Evolutionary conservation across 495 filamentous ascomycete genomes (phyloP).

Genomic region (Symbiotaphrina buchneri): DNA sequence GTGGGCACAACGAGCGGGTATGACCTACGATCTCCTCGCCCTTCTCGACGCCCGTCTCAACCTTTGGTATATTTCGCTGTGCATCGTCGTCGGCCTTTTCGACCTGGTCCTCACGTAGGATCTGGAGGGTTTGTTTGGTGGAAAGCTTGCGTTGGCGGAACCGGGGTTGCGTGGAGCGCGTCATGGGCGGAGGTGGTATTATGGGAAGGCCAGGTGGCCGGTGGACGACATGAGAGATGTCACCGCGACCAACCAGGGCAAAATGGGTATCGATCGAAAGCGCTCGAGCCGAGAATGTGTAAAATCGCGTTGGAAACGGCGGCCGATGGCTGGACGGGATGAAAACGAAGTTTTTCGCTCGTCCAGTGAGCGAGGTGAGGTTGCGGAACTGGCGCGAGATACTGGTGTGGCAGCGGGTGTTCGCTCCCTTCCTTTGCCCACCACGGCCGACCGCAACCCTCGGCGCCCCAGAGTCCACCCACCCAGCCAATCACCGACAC

Average conservation of each 20-base stretch:
- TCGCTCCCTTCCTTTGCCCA: too few species aligned
- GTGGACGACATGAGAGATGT: not conserved
- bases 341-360: too few species aligned
- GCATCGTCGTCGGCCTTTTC: slow-evolving; percentile 50
- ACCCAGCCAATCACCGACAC: too few species aligned
- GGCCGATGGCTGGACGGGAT: too few species aligned
- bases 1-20: slow-evolving; percentile 9
- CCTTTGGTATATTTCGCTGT: slow-evolving; percentile 46
- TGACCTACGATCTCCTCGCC: slow-evolving; percentile 84
- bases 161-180: slow-evolving; percentile 5
- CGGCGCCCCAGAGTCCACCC: too few species aligned
- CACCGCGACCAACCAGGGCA: not conserved
- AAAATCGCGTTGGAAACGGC: too few species aligned
- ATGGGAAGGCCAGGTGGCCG: slow-evolving; percentile 8
- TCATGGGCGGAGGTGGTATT: slow-evolving; percentile 15
- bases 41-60: slow-evolving; percentile 93
- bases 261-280: slow-evolving; percentile 3
- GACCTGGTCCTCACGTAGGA: slow-evolving; percentile 77
- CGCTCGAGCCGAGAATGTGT: too few species aligned
- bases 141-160: slow-evolving; percentile 74
- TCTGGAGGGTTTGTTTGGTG: slow-evolving; percentile 62
- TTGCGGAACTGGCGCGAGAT: too few species aligned
- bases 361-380: too few species aligned
- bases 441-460: too few species aligned
- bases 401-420: too few species aligned